Evolutionary conservation across 2,329 filamentous ascomycete genomes (phyloP).

Genomic region (Cladosporium sp.): DNA sequence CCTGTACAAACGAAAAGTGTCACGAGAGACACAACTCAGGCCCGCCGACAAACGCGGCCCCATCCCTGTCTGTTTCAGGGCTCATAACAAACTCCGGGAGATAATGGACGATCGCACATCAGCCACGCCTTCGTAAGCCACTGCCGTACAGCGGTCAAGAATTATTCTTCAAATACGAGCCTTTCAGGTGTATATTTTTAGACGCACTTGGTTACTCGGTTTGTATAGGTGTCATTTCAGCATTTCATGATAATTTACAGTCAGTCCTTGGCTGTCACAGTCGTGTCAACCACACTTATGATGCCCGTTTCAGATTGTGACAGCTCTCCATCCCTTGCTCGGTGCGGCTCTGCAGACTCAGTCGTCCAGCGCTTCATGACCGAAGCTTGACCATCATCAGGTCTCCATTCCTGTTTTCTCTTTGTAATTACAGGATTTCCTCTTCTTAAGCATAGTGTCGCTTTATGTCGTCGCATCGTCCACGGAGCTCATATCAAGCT

Average conservation of each 20-base stretch:
- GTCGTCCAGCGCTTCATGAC: background rate
- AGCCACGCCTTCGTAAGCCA: constrained; percentile 6
- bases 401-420: too few relatives aligned
- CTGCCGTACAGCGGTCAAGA: background rate
- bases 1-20: background rate
- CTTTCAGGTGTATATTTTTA: background rate
- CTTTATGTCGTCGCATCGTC: too few relatives aligned
- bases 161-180: background rate
- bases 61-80: constrained; percentile 4
- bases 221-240: constrained; percentile 8
- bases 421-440: too few relatives aligned
- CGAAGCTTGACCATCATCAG: background rate
- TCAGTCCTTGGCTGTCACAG: background rate
- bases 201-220: background rate
- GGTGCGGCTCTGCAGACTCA: constrained; percentile 2
- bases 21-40: background rate
- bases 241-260: constrained; percentile 11
- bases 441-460: too few relatives aligned
- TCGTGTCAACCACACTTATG: background rate
- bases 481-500: too few relatives aligned
- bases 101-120: constrained; percentile 1
- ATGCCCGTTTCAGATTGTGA: background rate
- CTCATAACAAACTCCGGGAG: background rate
- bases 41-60: background rate
- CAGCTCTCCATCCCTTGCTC: constrained; percentile 11